phyloP scores from a whole-genome alignment of 306 rosid species.

The Lotus japonicus region DNA sequence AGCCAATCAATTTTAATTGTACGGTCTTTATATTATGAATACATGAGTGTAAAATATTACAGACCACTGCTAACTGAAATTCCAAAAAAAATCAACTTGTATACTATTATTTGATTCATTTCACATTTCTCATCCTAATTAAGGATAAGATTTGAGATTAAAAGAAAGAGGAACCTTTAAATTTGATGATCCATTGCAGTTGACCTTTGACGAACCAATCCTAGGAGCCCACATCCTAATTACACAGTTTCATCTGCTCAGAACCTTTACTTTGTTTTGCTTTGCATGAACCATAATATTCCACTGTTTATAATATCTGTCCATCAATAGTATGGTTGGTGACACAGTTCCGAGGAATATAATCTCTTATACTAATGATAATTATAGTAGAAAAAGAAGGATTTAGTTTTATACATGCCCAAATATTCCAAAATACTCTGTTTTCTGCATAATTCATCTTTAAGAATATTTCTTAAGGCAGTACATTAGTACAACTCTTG shows the following conservation, averaged over 20 bases:
- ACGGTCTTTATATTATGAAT: no score
- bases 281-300: constrained; percentile 23
- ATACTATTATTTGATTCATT: constrained; percentile 15
- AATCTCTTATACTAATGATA: constrained; percentile 13
- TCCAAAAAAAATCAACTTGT: constrained; percentile 22
- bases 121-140: constrained; percentile 8
- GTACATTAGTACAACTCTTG: constrained; percentile 41
- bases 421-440: constrained; percentile 40
- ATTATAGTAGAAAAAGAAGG: constrained; percentile 1
- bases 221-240: constrained; percentile 29
- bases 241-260: constrained; percentile 13
- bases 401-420: constrained; percentile 13
- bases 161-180: background rate
- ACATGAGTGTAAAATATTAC: no score
- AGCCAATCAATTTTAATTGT: no score
- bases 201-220: constrained; percentile 35
- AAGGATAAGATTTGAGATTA: background rate
- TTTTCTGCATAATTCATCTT: constrained; percentile 17
- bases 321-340: constrained; percentile 18
- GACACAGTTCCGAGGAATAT: constrained; percentile 28
- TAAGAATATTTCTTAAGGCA: constrained; percentile 35
- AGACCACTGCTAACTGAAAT: no score
- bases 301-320: constrained; percentile 21
- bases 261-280: background rate
- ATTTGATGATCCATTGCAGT: constrained; percentile 30